A percentile compares a stretch with the other conserved stretches of the same genome.
phyloP scores from a whole-genome alignment of 495 filamentous ascomycete species.

The Alectoria sarmentosa region DNA sequence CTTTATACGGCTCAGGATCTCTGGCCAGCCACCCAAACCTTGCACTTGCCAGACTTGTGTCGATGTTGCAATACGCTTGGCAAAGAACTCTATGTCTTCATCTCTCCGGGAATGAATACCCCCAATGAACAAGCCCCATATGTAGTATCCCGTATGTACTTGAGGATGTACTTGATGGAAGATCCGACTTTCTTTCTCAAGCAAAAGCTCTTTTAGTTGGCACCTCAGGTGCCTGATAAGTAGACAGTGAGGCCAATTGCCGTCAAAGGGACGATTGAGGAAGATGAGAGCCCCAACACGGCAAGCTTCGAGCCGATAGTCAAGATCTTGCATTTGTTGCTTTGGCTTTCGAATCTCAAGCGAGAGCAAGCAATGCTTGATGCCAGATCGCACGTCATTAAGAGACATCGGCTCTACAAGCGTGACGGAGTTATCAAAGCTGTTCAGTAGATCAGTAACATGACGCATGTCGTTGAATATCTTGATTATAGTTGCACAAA shows the following conservation, averaged over 20 bases:
- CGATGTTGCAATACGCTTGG: background rate
- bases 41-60: background rate
- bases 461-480: slow-evolving; percentile 1
- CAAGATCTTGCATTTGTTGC: background rate
- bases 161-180: background rate
- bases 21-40: too few species aligned
- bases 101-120: background rate
- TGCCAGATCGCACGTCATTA: background rate
- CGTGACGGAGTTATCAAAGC: background rate
- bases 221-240: background rate
- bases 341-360: background rate
- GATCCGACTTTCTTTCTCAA: background rate
- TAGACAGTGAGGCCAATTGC: background rate
- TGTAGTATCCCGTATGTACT: background rate
- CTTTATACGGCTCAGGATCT: too few species aligned
- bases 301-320: background rate
- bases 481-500: background rate
- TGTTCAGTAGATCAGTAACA: background rate
- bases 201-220: background rate
- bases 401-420: background rate
- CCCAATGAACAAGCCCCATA: background rate
- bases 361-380: background rate
- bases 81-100: background rate
- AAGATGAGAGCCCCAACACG: slow-evolving; percentile 4
- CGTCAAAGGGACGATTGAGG: background rate